A percentile compares a stretch with the other conserved stretches of the same genome.
These are phyloP conservation scores for Mucor irregularis DNA, from an alignment of 371 early-diverging fungal genomes.

Conservation along the genomic window DNA sequence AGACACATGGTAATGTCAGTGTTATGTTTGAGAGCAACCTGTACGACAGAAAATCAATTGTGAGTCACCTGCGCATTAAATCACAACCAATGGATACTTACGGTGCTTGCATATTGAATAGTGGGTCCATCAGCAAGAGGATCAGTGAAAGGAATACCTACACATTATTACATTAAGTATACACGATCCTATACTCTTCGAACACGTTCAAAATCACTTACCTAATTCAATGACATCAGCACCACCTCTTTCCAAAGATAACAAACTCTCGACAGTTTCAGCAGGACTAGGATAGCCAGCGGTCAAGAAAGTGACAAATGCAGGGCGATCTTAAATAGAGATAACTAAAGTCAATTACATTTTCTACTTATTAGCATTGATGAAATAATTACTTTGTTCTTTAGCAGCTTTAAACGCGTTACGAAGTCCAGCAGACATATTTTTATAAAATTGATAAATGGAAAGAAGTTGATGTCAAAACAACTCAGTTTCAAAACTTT, in stretches of 20 bases:
- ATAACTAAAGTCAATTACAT: not conserved
- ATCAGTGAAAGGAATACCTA: slow-evolving; percentile 96
- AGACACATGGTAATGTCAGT: slow-evolving; percentile 83
- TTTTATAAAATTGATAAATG: not conserved
- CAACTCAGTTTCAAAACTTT: not conserved
- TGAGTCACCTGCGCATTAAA: slow-evolving; percentile 14
- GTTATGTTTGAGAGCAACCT: slow-evolving; percentile 77
- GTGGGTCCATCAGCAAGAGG: slow-evolving; percentile 97
- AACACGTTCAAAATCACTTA: slow-evolving; percentile 21
- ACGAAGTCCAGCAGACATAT: slow-evolving; percentile 48
- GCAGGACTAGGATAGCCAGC: slow-evolving; percentile 87
- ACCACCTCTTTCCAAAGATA: slow-evolving; percentile 89
- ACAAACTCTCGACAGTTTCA: slow-evolving; percentile 79
- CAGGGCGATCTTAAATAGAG: slow-evolving; percentile 65
- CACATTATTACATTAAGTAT: not conserved
- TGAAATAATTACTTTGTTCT: slow-evolving; percentile 49
- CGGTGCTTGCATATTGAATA: slow-evolving; percentile 89
- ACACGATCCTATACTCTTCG: not conserved
- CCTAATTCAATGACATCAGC: slow-evolving; percentile 97
- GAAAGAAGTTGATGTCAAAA: not conserved
- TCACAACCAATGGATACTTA: slow-evolving; percentile 33
- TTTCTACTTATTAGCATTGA: not conserved
- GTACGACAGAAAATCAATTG: not conserved
- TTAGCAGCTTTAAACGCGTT: slow-evolving; percentile 44
- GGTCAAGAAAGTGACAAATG: slow-evolving; percentile 92